These are phyloP conservation scores for Ceratobasidium sp. DNA, from an alignment of 1,284 basidiomycete genomes.

Conservation along the genomic window DNA sequence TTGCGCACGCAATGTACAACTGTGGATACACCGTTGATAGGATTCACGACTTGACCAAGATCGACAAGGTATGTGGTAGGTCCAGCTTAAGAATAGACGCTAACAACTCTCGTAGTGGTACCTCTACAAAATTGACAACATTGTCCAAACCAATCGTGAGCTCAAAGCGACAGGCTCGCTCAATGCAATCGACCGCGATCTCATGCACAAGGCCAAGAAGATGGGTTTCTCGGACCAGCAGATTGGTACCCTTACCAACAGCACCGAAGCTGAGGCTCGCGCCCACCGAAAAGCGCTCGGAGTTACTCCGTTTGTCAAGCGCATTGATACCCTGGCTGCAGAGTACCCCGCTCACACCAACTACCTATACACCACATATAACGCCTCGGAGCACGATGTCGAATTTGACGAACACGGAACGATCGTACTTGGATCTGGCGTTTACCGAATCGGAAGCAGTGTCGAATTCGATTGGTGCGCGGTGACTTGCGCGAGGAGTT, in stretches of 20 bases:
- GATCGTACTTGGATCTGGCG: constrained; percentile 98
- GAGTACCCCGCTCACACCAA: constrained; percentile 99
- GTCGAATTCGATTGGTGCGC: constrained; percentile 99
- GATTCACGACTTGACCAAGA: constrained; percentile 94
- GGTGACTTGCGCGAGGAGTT: constrained; percentile 92
- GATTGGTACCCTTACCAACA: constrained; percentile 77
- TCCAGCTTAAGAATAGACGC: constrained; percentile 28
- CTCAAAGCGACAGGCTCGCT: constrained; percentile 74
- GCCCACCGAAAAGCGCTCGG: constrained; percentile 83
- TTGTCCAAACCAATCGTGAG: constrained; percentile 81
- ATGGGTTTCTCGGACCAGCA: constrained; percentile 96
- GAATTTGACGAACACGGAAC: constrained; percentile 96
- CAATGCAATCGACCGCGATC: constrained; percentile 65
- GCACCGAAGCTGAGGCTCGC: constrained; percentile 80
- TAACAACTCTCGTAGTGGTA: constrained; percentile 74
- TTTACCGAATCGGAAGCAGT: constrained; percentile 97
- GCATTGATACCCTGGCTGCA: constrained; percentile 98
- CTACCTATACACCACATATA: constrained; percentile 99
- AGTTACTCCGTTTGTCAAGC: constrained; percentile 97
- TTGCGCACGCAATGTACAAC: constrained; percentile 97
- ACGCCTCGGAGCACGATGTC: constrained; percentile 95
- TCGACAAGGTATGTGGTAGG: constrained; percentile 75
- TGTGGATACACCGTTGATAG: constrained; percentile 89
- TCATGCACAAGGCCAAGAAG: constrained; percentile 84
- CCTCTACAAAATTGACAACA: constrained; percentile 98